Conservation (phyloP, 129 eudicot species). For the Helichrysum umbraculigerum region DNA sequence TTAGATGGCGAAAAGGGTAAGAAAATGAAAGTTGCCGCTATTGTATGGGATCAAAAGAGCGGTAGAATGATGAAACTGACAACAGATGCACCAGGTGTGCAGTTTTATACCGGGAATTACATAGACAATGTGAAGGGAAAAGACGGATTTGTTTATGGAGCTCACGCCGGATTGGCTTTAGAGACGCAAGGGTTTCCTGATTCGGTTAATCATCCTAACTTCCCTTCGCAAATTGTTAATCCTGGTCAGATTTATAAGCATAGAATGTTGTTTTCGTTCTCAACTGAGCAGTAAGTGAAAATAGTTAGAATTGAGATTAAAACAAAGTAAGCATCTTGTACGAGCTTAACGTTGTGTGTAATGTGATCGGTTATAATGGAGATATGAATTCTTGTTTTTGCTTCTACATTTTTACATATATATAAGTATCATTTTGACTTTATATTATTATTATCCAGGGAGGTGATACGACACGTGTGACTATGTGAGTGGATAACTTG, state of each 20-base stretch:
- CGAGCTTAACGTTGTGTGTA: not conserved
- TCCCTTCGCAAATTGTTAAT: constrained; percentile 70
- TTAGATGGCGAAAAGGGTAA: constrained; percentile 46
- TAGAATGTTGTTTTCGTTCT: constrained; percentile 58
- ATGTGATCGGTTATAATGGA: not conserved
- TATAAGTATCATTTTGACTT: too few species aligned
- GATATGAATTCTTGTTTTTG: too few species aligned
- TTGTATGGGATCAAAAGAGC: constrained; percentile 51
- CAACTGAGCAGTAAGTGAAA: constrained; percentile 25
- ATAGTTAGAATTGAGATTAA: not conserved
- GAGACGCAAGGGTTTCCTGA: constrained; percentile 97
- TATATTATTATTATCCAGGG: too few species aligned
- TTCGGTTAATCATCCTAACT: constrained; percentile 78
- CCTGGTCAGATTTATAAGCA: constrained; percentile 69
- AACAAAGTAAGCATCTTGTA: constrained; percentile 1
- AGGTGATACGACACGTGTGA: too few species aligned
- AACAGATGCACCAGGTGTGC: constrained; percentile 69
- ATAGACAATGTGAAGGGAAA: constrained; percentile 63
- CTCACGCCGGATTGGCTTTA: constrained; percentile 70
- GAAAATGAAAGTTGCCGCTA: constrained; percentile 56
- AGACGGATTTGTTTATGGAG: constrained; percentile 61
- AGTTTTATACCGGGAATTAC: constrained; percentile 71
- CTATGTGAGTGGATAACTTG: too few species aligned
- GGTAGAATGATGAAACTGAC: constrained; percentile 60
- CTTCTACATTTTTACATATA: too few species aligned